phyloP scores from a whole-genome alignment of 2,329 filamentous ascomycete species.

The Aaosphaeria pasadenensis region DNA sequence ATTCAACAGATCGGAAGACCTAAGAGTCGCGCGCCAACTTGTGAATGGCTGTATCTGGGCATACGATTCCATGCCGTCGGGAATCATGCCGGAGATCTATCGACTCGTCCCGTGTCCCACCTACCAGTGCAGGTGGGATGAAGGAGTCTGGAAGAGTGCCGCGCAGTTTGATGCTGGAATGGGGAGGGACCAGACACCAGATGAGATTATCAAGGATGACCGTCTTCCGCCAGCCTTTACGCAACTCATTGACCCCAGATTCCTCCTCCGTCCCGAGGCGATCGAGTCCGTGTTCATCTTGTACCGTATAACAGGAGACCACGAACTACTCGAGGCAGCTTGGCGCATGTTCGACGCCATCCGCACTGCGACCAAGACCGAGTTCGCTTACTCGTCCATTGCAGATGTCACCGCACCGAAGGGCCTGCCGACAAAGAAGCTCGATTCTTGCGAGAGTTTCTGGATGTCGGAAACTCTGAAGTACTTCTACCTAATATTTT shows the following conservation, averaged over 20 bases:
- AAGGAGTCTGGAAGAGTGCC: conserved; percentile 42
- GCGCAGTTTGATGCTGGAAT: conserved; percentile 21
- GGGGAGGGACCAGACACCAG: conserved; percentile 12
- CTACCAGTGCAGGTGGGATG: conserved; percentile 42
- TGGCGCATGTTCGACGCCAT: conserved; percentile 83
- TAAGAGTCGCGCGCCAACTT: conserved; percentile 49
- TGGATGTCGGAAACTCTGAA: conserved; percentile 91
- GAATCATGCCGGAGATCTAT: conserved; percentile 55
- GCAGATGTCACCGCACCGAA: conserved; percentile 55
- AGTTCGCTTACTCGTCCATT: conserved; percentile 69
- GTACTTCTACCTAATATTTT: conserved; percentile 85
- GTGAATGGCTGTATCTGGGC: conserved; percentile 57
- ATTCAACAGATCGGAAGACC: conserved; percentile 49
- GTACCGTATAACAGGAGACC: conserved; percentile 83
- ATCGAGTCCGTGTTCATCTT: conserved; percentile 88
- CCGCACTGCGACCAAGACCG: conserved; percentile 62
- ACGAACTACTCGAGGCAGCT: conserved; percentile 71
- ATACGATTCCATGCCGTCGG: conserved; percentile 47
- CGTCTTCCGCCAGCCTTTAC: conserved; percentile 41
- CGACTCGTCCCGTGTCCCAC: conserved; percentile 42
- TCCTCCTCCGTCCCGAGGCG: conserved; percentile 65
- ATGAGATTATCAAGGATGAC: conserved; percentile 35
- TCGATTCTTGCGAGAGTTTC: conserved; percentile 62
- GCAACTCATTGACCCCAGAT: conserved; percentile 35
- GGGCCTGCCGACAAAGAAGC: conserved; percentile 20